Conservation (phyloP, 2,329 filamentous ascomycete genomes). For the Exophiala oligosperma region DNA sequence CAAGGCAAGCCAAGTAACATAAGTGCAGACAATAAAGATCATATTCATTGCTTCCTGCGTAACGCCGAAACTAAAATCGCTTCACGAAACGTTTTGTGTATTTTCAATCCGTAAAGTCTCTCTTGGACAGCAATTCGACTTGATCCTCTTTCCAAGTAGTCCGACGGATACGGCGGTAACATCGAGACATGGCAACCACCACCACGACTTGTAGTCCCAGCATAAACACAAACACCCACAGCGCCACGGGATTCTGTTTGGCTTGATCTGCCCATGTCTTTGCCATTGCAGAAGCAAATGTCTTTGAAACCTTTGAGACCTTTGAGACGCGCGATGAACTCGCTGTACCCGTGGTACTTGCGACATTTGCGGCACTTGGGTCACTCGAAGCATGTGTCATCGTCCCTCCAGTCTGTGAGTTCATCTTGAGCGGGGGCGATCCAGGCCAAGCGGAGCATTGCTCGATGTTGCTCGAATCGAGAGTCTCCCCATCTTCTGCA, state of each 20-base stretch:
- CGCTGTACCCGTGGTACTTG: no score
- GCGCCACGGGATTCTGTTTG: no score
- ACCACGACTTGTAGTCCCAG: background rate
- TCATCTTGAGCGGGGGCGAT: background rate
- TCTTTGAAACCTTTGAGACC: no score
- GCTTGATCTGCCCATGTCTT: no score
- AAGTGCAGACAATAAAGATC: background rate
- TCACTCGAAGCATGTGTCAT: no score
- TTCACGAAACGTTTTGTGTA: background rate
- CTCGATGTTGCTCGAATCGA: background rate
- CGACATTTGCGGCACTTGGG: no score
- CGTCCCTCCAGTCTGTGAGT: no score
- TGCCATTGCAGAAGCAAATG: no score
- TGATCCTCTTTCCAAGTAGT: background rate
- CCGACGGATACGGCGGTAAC: background rate
- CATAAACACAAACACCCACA: background rate
- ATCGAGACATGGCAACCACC: background rate
- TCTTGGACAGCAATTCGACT: background rate
- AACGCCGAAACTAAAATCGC: background rate
- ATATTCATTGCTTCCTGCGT: background rate
- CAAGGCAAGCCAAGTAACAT: no score
- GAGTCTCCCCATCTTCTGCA: background rate
- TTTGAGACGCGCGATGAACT: no score
- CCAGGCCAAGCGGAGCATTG: background rate
- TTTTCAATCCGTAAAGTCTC: background rate